Evolutionary conservation across 164 flowering plant species (phyloP).

Genomic region (Macadamia tetraphylla): DNA sequence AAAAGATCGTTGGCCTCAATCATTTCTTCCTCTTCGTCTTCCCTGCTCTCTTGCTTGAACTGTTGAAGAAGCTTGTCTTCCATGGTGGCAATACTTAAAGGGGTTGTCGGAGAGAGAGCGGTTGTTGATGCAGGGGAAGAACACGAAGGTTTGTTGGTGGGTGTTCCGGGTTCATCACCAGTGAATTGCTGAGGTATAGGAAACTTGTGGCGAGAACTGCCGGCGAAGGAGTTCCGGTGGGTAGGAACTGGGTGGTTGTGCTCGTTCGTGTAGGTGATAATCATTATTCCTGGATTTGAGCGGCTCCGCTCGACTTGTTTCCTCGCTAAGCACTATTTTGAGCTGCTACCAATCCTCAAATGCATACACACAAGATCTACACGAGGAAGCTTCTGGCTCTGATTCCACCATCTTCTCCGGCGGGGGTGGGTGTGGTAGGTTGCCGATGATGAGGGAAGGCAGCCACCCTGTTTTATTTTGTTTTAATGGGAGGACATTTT

Average conservation of each 20-base stretch:
- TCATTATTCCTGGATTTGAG: constrained; percentile 84
- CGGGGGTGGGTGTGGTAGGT: too few relatives aligned
- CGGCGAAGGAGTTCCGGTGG: constrained; percentile 94
- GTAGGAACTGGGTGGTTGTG: constrained; percentile 96
- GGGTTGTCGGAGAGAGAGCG: constrained; percentile 33
- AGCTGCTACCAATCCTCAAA: constrained; percentile 50
- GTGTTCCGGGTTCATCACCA: not conserved
- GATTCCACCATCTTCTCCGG: too few relatives aligned
- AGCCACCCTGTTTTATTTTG: too few relatives aligned
- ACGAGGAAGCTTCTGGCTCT: too few relatives aligned
- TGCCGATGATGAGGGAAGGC: too few relatives aligned
- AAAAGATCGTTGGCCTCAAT: constrained; percentile 23
- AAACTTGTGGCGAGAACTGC: constrained; percentile 72
- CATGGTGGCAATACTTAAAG: constrained; percentile 15
- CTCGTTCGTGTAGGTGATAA: constrained; percentile 86
- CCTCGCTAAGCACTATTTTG: constrained; percentile 90
- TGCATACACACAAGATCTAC: too few relatives aligned
- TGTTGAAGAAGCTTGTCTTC: constrained; percentile 17
- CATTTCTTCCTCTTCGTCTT: constrained; percentile 19
- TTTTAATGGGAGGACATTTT: too few relatives aligned
- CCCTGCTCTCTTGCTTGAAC: constrained; percentile 18
- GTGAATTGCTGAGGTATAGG: constrained; percentile 6
- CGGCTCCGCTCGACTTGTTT: constrained; percentile 94
- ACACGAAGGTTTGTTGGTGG: constrained; percentile 22
- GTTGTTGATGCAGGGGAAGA: constrained; percentile 23